Percentiles rank a stretch among this genome's conserved stretches.
Conservation (phyloP, 441 rosid species). For the Gossypium laxum region DNA sequence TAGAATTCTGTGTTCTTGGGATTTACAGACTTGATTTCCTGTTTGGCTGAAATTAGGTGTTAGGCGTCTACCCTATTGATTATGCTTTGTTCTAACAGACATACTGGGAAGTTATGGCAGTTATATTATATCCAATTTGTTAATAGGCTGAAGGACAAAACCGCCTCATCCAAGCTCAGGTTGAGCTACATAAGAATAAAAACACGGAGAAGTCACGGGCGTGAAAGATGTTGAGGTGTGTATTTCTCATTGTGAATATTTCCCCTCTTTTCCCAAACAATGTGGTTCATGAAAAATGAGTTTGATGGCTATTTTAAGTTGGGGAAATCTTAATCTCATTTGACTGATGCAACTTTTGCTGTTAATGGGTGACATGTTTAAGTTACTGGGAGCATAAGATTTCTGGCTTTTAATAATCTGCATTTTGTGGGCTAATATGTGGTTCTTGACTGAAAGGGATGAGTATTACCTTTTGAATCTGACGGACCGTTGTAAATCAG, state of each 20-base stretch:
- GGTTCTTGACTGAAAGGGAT: not conserved
- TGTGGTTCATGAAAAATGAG: not conserved
- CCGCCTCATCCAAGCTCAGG: conserved; percentile 27
- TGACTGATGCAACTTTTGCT: conserved; percentile 22
- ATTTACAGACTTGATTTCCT: not conserved
- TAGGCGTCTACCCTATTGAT: not conserved
- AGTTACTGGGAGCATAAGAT: conserved; percentile 18
- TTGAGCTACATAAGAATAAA: conserved; percentile 34
- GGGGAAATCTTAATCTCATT: not conserved
- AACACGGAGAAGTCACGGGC: conserved; percentile 27
- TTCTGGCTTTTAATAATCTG: not conserved
- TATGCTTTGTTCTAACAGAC: not conserved
- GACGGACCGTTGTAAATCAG: not conserved
- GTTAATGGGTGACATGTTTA: conserved; percentile 23
- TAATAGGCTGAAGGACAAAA: conserved; percentile 48
- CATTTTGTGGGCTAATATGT: not conserved
- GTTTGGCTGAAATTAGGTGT: not conserved
- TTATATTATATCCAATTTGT: conserved; percentile 14
- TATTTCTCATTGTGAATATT: conserved; percentile 1
- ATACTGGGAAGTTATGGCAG: not conserved
- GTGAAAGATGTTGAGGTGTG: conserved; percentile 29
- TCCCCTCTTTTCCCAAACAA: not conserved
- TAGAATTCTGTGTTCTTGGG: not conserved
- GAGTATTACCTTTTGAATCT: not conserved
- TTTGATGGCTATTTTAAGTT: not conserved